Evolutionary conservation across 1,139 yeast genomes (phyloP), one percentile per base, ranked within the genome.

Genomic region (Yamadazyma trypodendri): DNA sequence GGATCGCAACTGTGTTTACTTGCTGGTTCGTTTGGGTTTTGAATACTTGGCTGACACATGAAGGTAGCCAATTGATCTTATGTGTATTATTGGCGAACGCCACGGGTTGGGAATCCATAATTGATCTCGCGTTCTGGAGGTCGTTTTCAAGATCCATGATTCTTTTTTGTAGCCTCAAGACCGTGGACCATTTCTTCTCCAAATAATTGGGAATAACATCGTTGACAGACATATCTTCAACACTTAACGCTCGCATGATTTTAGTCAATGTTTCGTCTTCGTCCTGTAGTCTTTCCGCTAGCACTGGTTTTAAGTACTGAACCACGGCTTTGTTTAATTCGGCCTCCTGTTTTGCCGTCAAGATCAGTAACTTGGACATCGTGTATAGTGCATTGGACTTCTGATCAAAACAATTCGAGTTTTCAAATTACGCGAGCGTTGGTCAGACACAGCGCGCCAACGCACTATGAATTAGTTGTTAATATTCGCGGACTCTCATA

Each of bases 131-230:
- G 33, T 65, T 60, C 16, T 54, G 48, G 4, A 75, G 58, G 42
- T 77, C 79, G 56, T 56, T 55, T 43, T 70, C 75, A 22, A 72
- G 59, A 39, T 84, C 94, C 40, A 84, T 65, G 34, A 89, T 81
- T 51, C 79, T 76, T 45, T 82, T 77, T 59, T 90, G 97, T 29
- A 90, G 67, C 37, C 96, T 67, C 24, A 87, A 69, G 5, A 90
- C 94, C 0, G 95, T 83, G 1, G 85, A 74, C 97, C 97, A 90
- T 62, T 89, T 90, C 61, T 83, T 85, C 50, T 86, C 94, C 31
- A 90, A 65, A 36, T 84, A 67, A 42, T 71, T 63, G 37, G 79
- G 72, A 13, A 76, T 68, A 2, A 66, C 49, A 13, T 47, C 52
- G 24, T 38, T 35, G 3, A 38, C 12, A 10, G 53, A 49, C 17